Evolutionary conservation across 352 stramenopile genomes (phyloP).

Genomic region (Phytophthora brassicae): DNA sequence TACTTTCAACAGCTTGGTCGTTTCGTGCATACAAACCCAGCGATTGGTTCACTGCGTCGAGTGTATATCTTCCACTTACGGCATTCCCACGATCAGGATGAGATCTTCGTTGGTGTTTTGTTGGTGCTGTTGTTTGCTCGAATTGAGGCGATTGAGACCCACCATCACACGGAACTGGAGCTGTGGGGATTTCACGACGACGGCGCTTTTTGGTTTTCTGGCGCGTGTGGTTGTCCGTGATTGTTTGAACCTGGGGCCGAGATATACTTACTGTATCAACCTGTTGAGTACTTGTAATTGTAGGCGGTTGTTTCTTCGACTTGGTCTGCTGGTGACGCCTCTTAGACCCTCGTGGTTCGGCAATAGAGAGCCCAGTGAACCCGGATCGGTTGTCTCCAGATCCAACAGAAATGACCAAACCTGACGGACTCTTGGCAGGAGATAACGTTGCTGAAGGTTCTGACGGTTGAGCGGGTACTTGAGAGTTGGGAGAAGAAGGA

Average conservation of each 20-base stretch:
- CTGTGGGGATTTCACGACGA: constrained; percentile 9
- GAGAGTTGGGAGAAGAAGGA: constrained; percentile 9
- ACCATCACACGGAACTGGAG: background rate
- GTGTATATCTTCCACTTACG: constrained; percentile 14
- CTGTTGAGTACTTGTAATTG: background rate
- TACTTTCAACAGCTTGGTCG: background rate
- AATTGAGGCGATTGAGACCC: constrained; percentile 25
- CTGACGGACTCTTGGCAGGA: constrained; percentile 15
- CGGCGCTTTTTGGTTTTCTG: constrained; percentile 14
- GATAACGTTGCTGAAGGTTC: constrained; percentile 2
- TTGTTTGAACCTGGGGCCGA: background rate
- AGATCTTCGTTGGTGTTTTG: background rate
- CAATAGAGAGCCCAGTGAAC: constrained; percentile 7
- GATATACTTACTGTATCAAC: background rate
- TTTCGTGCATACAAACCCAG: constrained; percentile 13
- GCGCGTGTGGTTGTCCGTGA: background rate
- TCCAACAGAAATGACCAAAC: constrained; percentile 20
- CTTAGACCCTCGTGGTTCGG: constrained; percentile 17
- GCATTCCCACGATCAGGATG: constrained; percentile 2
- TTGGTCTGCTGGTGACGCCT: constrained; percentile 5
- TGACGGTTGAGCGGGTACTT: constrained; percentile 2
- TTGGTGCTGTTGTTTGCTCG: constrained; percentile 6
- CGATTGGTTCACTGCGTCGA: constrained; percentile 18
- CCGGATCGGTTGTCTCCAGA: background rate
- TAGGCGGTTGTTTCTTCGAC: background rate